A percentile compares a stretch with the other conserved stretches of the same genome.
phyloP scores from a whole-genome alignment of 1,284 basidiomycete genomes.

The Trichosporon asahii region DNA sequence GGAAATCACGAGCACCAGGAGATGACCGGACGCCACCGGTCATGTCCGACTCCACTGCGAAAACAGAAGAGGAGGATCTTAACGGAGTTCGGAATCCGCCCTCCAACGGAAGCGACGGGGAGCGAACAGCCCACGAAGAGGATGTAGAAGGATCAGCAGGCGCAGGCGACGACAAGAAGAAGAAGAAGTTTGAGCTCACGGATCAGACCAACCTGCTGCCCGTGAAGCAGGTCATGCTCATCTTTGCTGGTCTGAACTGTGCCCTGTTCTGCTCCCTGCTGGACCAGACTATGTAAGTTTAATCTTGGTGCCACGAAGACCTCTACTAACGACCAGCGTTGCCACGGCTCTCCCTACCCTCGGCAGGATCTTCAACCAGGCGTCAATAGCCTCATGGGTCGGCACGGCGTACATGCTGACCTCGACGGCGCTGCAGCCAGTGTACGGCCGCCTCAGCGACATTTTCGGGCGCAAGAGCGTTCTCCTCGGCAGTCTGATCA shows the following conservation, averaged over 20 bases:
- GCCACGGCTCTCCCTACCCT: slow-evolving; percentile 67
- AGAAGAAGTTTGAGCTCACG: slow-evolving; percentile 52
- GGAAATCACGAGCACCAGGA: background rate
- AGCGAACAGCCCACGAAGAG: background rate
- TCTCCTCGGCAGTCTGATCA: slow-evolving; percentile 52
- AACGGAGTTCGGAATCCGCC: background rate
- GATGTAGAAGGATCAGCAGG: background rate
- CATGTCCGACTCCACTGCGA: background rate
- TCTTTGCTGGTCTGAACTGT: slow-evolving; percentile 59
- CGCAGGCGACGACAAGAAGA: background rate
- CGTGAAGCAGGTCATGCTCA: slow-evolving; percentile 60
- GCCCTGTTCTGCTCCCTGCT: slow-evolving; percentile 58
- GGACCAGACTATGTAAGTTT: slow-evolving; percentile 34
- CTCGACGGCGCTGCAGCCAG: slow-evolving; percentile 55
- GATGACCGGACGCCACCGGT: background rate
- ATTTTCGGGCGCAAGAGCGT: slow-evolving; percentile 69
- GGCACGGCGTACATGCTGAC: slow-evolving; percentile 37
- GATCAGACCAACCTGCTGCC: slow-evolving; percentile 74
- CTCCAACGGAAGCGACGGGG: background rate
- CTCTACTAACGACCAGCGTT: slow-evolving; percentile 53
- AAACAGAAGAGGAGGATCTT: background rate
- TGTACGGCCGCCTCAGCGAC: slow-evolving; percentile 66
- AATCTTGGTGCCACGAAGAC: slow-evolving; percentile 7
- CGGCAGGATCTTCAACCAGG: slow-evolving; percentile 62
- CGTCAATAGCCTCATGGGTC: slow-evolving; percentile 65